These are phyloP conservation scores for Rhododendron williamsianum DNA, from an alignment of 148 eudicot genomes.

Conservation along the genomic window DNA sequence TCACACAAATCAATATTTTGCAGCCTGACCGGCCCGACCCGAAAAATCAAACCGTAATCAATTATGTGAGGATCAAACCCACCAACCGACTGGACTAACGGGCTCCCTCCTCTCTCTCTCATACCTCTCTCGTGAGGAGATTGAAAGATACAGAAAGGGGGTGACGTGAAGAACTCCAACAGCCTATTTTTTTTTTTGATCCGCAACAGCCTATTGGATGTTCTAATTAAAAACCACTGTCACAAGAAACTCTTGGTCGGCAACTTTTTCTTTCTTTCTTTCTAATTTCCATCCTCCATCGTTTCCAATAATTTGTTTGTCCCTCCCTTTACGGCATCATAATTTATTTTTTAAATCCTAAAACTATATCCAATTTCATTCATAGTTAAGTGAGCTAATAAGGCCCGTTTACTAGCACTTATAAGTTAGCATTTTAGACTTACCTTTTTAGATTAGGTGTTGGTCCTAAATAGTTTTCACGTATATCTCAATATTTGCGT, in stretches of 20 bases:
- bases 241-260: slow-evolving; percentile 63
- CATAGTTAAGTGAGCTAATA: background rate
- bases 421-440: too few relatives aligned
- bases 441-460: too few relatives aligned
- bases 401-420: too few relatives aligned
- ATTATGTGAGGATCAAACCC: background rate
- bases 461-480: too few relatives aligned
- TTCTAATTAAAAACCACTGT: slow-evolving; percentile 27
- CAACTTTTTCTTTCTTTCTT: slow-evolving; percentile 19
- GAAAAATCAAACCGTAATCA: background rate
- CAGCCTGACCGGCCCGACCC: background rate
- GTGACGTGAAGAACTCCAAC: slow-evolving; percentile 78
- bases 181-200: too few relatives aligned
- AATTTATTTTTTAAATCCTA: background rate
- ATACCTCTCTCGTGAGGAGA: background rate
- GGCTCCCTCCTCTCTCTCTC: background rate
- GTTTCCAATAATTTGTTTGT: background rate
- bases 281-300: background rate
- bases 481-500: too few relatives aligned
- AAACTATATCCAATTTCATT: background rate
- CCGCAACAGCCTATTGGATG: slow-evolving; percentile 30
- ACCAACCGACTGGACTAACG: background rate
- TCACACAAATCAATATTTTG: background rate
- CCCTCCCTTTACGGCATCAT: background rate
- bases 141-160: slow-evolving; percentile 3